These are phyloP conservation scores for Amanita molliuscula DNA, from an alignment of 768 basidiomycete species.

Conservation along the genomic window DNA sequence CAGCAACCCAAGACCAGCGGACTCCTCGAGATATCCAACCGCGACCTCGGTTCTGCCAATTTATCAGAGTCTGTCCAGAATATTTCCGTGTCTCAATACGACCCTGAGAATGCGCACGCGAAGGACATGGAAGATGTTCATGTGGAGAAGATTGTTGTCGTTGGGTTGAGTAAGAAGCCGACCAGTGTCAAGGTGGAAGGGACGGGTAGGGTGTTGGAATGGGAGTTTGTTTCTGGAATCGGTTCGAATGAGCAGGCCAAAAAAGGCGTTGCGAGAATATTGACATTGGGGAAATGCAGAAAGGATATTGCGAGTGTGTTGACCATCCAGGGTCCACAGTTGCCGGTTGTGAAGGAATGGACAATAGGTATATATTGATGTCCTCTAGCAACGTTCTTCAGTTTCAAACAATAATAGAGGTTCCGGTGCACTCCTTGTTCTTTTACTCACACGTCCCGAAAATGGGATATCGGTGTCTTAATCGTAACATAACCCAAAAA, in stretches of 20 bases:
- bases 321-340: conserved; percentile 66
- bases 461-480: no score
- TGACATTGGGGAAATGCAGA: conserved; percentile 25
- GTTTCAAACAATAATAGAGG: no score
- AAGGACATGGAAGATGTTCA: conserved; percentile 54
- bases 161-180: conserved; percentile 63
- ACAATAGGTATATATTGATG: conserved; percentile 24
- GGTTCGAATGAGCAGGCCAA: conserved; percentile 29
- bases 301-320: conserved; percentile 53
- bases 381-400: neutral
- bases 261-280: conserved; percentile 48
- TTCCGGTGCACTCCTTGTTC: no score
- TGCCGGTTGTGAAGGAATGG: conserved; percentile 55
- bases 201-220: conserved; percentile 42
- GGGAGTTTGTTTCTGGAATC: conserved; percentile 56
- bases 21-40: conserved; percentile 38
- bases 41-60: conserved; percentile 38
- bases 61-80: conserved; percentile 40
- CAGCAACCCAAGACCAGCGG: conserved; percentile 23
- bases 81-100: conserved; percentile 37
- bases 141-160: conserved; percentile 76
- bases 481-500: neutral
- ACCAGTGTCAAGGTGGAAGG: conserved; percentile 43
- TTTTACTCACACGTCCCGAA: no score
- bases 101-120: conserved; percentile 58